Evolutionary conservation across 106 monocot species (phyloP), one percentile per base, ranked within the genome.

Genomic region (Iris macrosiphon): DNA sequence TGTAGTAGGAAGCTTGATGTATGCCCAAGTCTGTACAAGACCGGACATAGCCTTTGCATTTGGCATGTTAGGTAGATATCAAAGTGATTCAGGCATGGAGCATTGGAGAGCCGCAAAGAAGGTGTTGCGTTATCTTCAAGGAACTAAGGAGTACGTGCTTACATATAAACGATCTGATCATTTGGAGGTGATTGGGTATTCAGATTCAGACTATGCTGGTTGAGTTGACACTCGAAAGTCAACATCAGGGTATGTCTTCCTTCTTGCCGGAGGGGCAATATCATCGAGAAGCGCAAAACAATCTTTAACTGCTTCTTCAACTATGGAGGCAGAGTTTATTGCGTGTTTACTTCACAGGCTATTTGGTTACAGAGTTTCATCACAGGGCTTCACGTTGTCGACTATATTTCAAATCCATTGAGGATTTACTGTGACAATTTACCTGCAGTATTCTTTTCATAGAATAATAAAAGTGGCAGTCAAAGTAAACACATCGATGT

Each of bases 351-450:
- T 6, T 1, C 31, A 31, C 31, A 44, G 3, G 45, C 30, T n/a
- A 12, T 28, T 15, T 31, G 54, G 32, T 7, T 31, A 14, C 0
- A 10, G 4, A 54, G 32, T 13, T 44, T 45, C 20, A 45, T 61
- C 17, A 45, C 45, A 46, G 16, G 30, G 31, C 27, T 61, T 45
- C 7, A 37, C 18, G 9, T 57, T 38, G 56, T 57, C 37, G 56
- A 35, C 20, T 20, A 8, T 31, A 57, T 57, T 46, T 25, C 26
- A 6, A 61, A 45, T 16, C 45, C 2, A 14, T 3, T 61, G 29
- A 61, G 30, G 16, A 37, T 60, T 60, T 45, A 60, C 45, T 44
- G 18, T 44, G 44, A 28, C 32, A 45, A 61, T 32, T 17, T 12
- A 7, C 0, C 12, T 30, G 28, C 45, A 18, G 26, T 61, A 5